Evolutionary conservation across 768 basidiomycete genomes (phyloP), one percentile per base, ranked within the genome.

Genomic region (Mycena crocata): DNA sequence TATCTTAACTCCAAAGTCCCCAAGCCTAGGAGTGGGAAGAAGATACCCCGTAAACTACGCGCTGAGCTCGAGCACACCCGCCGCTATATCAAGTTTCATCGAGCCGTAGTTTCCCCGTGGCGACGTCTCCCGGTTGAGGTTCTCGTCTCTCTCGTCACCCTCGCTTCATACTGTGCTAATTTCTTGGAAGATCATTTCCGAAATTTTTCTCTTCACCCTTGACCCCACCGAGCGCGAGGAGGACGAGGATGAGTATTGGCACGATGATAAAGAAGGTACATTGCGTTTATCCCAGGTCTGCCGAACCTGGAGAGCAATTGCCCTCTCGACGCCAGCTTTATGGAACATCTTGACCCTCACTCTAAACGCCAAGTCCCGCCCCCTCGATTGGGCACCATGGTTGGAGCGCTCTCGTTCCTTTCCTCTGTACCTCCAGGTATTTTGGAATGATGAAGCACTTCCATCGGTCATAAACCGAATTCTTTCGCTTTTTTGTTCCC

Each of bases 31-130:
- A 59, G 35, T 3, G 50, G 57, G 17, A 64, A 46, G 24, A 68
- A 68, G 48, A 31, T 64, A 1, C 58, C 62, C 13, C 62, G 67
- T 26, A n/a, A 64, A 35, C 52, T 68, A n/a, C 67, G 67, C 32
- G 28, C 28, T 35, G 45, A 68, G 7, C 67, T 68, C 23, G 57
- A 68, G 0, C 26, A 30, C 1, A 52, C 67, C 3, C 67, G 62
- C 44, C 51, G 62, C 15, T 64, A 39, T 7, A 46, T 68, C 1
- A 56, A 45, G 57, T 56, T 64, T n/a, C 67, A 68, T 51, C 62
- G 50, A 19, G 62, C 62, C 15, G 35, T 68, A 24, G 56, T 68
- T 39, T 44, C 62, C 0, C 67, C 67, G 0, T 64, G 62, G 62
- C 44, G 62, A 13, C 45, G 58, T n/a, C 62, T 68, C 1, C 67